Percentiles rank a stretch among this genome's conserved stretches.
These are phyloP conservation scores for Globisporangium polare DNA, from an alignment of 352 stramenopile genomes.

Conservation along the genomic window DNA sequence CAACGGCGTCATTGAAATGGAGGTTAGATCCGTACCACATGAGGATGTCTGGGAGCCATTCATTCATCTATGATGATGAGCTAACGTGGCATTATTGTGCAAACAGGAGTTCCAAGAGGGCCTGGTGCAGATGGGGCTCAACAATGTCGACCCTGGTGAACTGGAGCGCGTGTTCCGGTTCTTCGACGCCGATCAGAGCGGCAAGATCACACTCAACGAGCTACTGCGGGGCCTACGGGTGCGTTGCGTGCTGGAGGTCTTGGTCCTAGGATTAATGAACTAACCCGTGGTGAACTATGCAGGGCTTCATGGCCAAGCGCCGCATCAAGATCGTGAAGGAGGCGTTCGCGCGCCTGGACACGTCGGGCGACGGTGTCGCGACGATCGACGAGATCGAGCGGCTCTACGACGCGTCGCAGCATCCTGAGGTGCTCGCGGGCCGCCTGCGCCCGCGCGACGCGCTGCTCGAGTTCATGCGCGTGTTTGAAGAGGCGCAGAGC, in stretches of 20 bases:
- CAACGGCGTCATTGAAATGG: slow-evolving; percentile 61
- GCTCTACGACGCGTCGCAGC: slow-evolving; percentile 73
- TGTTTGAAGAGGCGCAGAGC: slow-evolving; percentile 42
- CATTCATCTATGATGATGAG: not conserved
- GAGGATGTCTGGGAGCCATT: not conserved
- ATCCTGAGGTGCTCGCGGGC: slow-evolving; percentile 77
- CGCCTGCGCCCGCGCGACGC: slow-evolving; percentile 54
- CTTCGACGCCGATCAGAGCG: slow-evolving; percentile 83
- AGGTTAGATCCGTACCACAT: slow-evolving; percentile 22
- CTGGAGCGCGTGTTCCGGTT: slow-evolving; percentile 53
- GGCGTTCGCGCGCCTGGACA: slow-evolving; percentile 76
- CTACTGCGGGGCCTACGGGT: slow-evolving; percentile 85
- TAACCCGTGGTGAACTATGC: not conserved
- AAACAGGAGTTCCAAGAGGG: slow-evolving; percentile 55
- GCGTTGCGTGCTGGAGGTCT: slow-evolving; percentile 6
- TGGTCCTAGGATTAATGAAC: not conserved
- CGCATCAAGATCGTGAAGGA: slow-evolving; percentile 81
- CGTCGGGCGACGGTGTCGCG: slow-evolving; percentile 52
- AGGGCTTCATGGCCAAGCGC: slow-evolving; percentile 75
- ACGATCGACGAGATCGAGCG: slow-evolving; percentile 70
- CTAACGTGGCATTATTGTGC: not conserved
- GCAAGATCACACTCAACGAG: slow-evolving; percentile 85
- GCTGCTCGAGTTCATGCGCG: slow-evolving; percentile 79
- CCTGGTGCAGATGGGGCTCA: slow-evolving; percentile 42
- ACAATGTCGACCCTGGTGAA: slow-evolving; percentile 31